Base-by-base conservation (phyloP, 2,329 filamentous ascomycete genomes). In the Pseudopyrenochaeta lycopersici region DNA sequence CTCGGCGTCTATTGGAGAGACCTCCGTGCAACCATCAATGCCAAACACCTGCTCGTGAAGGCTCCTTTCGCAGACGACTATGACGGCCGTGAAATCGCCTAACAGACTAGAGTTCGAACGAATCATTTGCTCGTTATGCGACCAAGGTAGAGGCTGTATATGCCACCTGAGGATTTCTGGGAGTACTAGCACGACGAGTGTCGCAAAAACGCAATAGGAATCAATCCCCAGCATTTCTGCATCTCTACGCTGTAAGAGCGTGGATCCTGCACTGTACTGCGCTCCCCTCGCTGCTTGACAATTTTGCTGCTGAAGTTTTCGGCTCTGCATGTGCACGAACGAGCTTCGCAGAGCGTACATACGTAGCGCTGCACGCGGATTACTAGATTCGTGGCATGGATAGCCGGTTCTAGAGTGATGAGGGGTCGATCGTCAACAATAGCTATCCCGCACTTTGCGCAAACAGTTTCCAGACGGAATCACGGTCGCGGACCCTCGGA, bases 1-100 rank as follows among this genome's bases (percentile, higher is more conserved):
- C 59, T 63, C 69, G 67, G 71, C 71, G 69, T 71, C 68, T 71
- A 72, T 64, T 63, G 62, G 58, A 66, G 63, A 66, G 58, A 66
- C 62, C 59, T 66, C 65, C 64, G 69, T 70, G 68, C 62, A 60
- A 68, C 68, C 57, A 61, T 60, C 60, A 65, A 67, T 63, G 49
- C 65, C 62, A 70, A 67, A 70, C 65, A 63, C 54, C 50, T 42
- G 52, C 56, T 47, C 55, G 41, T 45, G 51, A 41, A 47, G 43
- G 43, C 52, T 43, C 54, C 40, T 47, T 53, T 56, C 33, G 48
- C 39, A 49, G 50, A 38, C 43, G 50, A 46, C 17, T 39, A 38
- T 56, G 42, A 36, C 41, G 23, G 23, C 4, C 9, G 23, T 47
- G 49, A 45, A 53, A 33, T 56, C 46, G 49, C 53, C 49, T 14